Base-by-base conservation (phyloP, 2,329 filamentous ascomycete species). In the Neonectria magnoliae region DNA sequence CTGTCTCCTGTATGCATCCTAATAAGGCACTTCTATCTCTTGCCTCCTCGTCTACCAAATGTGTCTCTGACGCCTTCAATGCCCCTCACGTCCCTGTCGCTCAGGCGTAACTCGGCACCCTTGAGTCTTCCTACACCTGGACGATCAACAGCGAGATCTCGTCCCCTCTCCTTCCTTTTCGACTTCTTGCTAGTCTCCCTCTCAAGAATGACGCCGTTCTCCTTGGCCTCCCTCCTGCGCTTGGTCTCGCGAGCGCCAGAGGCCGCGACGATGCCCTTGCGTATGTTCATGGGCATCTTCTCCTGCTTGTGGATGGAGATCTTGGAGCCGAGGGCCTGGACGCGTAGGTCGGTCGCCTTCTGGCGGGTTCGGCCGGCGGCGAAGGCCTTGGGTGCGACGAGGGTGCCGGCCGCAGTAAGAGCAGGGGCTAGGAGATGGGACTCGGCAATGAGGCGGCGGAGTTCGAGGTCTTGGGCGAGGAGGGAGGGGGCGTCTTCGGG, bases 161-260 rank as follows among this genome's bases (percentile, higher is more conserved):
- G 69, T 71, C 76, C 83, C 58, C 81, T 81, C 62, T 79, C 81
- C 62, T 77, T 82, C 60, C 78, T 76, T 59, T 77, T 81, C 61
- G 72, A 77, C 38, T 77, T 80, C 68, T 76, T 77, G 29, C 76
- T 69, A 47, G 82, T 82, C 58, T 75, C 71, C 66, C 83, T 85
- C 83, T 98, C 96, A 36, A 98, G 82, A 53, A 98, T 89, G 71
- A 98, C 90, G 6, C 95, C 96, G 73, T 95, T 97, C 83, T 98
- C 95, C 75, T 86, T 88, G 2, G 96, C 96, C 77, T 97, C 93
- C 44, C 83, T 84, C 41, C 95, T 84, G 56, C 95, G 83, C 81
- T 87, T 91, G 13, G 86, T 81, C 77, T 98, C 94, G 64, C 87
- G 88, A 29, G 83, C 79, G 2, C 78, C 82, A 22, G 87, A 87